These are phyloP conservation scores for Leptodontidium sp. DNA, from an alignment of 2,329 filamentous ascomycete species.

Conservation along the genomic window DNA sequence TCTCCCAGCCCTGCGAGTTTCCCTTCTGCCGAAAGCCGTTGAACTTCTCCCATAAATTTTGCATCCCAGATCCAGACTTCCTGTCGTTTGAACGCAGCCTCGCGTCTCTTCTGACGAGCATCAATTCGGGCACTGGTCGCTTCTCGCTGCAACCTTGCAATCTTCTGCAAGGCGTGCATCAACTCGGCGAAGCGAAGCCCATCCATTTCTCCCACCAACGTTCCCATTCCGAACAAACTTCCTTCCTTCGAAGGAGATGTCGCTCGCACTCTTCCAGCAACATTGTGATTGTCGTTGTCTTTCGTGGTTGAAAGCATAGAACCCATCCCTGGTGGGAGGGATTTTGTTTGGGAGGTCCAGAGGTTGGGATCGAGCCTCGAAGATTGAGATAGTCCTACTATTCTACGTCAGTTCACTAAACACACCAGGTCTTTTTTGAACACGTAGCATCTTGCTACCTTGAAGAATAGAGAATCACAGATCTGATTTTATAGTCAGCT, in stretches of 20 bases:
- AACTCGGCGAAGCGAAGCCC: slow-evolving; percentile 30
- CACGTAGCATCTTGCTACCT: slow-evolving; percentile 13
- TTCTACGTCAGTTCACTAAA: too few species aligned
- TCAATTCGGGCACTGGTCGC: slow-evolving; percentile 33
- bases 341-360: too few species aligned
- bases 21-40: slow-evolving; percentile 33
- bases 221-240: neutral
- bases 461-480: neutral
- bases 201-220: neutral
- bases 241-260: too few species aligned
- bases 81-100: slow-evolving; percentile 36
- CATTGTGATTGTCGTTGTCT: neutral
- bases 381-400: too few species aligned
- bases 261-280: neutral
- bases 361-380: too few species aligned
- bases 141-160: slow-evolving; percentile 32
- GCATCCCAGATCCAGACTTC: slow-evolving; percentile 36
- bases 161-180: slow-evolving; percentile 28
- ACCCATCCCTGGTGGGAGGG: slow-evolving; percentile 6
- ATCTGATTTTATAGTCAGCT: neutral
- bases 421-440: too few species aligned
- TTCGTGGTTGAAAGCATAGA: slow-evolving; percentile 3
- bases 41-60: slow-evolving; percentile 40
- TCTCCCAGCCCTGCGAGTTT: slow-evolving; percentile 27
- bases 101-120: slow-evolving; percentile 37